A percentile compares a stretch with the other conserved stretches of the same genome.
Evolutionary conservation across 345 rosid species (phyloP).

Genomic region (Iberis pinnata): DNA sequence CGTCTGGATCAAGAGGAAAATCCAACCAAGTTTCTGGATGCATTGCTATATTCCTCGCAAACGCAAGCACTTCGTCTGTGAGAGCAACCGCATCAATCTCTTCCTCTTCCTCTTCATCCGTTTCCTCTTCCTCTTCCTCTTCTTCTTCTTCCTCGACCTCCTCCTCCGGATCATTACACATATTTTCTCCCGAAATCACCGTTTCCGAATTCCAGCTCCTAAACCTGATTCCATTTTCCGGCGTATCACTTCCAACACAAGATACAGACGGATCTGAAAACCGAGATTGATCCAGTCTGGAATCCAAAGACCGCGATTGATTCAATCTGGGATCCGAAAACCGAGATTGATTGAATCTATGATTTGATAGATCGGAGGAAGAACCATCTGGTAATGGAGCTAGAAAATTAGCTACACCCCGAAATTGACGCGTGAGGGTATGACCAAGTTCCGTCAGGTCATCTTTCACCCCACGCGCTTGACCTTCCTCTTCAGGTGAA

Average conservation of each 20-base stretch:
- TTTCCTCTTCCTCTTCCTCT: constrained; percentile 23
- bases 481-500: constrained; percentile 30
- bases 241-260: constrained; percentile 55
- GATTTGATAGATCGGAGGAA: constrained; percentile 22
- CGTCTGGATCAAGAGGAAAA: constrained; percentile 65
- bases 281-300: constrained; percentile 15
- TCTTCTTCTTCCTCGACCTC: constrained; percentile 34
- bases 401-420: constrained; percentile 92
- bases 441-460: constrained; percentile 75
- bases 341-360: constrained; percentile 6
- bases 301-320: constrained; percentile 22
- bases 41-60: constrained; percentile 76
- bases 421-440: constrained; percentile 69
- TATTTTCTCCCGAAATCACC: constrained; percentile 21
- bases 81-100: constrained; percentile 56
- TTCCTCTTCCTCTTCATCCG: constrained; percentile 34
- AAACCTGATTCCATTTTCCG: constrained; percentile 59
- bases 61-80: constrained; percentile 70
- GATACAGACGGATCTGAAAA: no score
- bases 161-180: constrained; percentile 48
- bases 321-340: constrained; percentile 27
- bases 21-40: constrained; percentile 96
- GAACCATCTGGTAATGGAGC: constrained; percentile 59
- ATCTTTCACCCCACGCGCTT: constrained; percentile 65
- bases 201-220: constrained; percentile 57